Evolutionary conservation across 805 yeast genomes (phyloP), one percentile per base, ranked within the genome.

Genomic region (Suhomyces tanzawaensis): DNA sequence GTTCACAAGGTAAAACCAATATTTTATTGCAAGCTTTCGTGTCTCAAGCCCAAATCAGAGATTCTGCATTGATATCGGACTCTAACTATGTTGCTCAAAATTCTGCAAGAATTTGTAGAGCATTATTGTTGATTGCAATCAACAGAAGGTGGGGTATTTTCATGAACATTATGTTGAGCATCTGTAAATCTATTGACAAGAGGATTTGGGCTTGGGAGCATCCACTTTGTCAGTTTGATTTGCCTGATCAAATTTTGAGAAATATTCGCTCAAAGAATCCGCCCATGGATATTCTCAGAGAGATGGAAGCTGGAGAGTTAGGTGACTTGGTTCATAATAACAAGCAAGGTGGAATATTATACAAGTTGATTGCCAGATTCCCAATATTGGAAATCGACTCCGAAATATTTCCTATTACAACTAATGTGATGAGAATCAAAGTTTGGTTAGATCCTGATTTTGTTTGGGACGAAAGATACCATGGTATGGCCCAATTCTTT

Each of bases 1-100:
- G 89, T 0, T 64, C 95, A 0, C 90, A 79, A 43, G 93, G 91
- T 13, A 93, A 93, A 57, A 84, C 96, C 0, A 90, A 91, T 49
- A 76, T 89, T 31, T 71, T 95, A 30, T 63, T 93, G 14, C 99
- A 93, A 58, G 82, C 97, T 0, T 95, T 74, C 57, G 84, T 93
- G 21, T 88, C 97, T 0, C 79, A 81, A 40, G 79, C 88, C 1
- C 51, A 59, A 8, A 76, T 90, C 25, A 77, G 74, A 41, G 96
- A 88, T 41, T 80, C 96, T 3, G 84, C 99, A 0, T 66, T 93
- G 41, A 69, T 77, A 2, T 87, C 97, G 0, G 99, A 93, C 60
- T 73, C 86, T 34, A 85, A 87, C 45, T 93, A 93, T 57, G 95
- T 93, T 40, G 97, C 98, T 1, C 99, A 93, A 53, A 93, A 93